Evolutionary conservation across 1,284 basidiomycete species (phyloP).

Genomic region (Malassezia arunalokei): DNA sequence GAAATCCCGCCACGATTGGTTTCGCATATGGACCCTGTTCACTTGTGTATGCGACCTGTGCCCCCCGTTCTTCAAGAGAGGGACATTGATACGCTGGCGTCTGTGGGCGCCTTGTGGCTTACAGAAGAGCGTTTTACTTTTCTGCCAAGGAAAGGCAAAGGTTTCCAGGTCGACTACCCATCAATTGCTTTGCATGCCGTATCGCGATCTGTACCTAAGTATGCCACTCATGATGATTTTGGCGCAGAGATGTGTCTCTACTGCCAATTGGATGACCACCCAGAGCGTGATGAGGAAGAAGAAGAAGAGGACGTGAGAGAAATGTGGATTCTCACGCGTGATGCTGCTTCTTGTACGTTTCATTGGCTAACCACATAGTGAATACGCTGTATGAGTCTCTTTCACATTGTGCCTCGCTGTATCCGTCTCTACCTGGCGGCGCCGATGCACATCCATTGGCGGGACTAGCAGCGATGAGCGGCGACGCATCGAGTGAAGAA

Average conservation of each 20-base stretch:
- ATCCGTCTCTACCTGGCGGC: slow-evolving; percentile 55
- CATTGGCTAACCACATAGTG: slow-evolving; percentile 51
- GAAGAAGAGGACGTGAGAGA: slow-evolving; percentile 26
- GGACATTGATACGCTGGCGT: background rate
- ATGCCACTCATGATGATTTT: slow-evolving; percentile 6
- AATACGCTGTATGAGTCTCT: slow-evolving; percentile 76
- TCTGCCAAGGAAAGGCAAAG: slow-evolving; percentile 16
- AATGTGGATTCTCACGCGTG: slow-evolving; percentile 29
- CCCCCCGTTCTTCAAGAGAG: background rate
- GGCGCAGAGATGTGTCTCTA: slow-evolving; percentile 30
- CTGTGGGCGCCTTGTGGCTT: slow-evolving; percentile 21
- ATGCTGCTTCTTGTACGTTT: slow-evolving; percentile 16
- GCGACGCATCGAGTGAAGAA: slow-evolving; percentile 15
- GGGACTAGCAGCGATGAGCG: slow-evolving; percentile 22
- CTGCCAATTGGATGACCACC: slow-evolving; percentile 38
- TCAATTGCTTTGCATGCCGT: slow-evolving; percentile 38
- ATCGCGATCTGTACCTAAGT: slow-evolving; percentile 28
- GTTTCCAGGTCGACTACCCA: slow-evolving; percentile 32
- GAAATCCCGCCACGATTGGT: slow-evolving; percentile 2
- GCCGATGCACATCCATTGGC: slow-evolving; percentile 33
- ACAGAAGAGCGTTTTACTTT: slow-evolving; percentile 31
- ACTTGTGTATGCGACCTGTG: slow-evolving; percentile 1
- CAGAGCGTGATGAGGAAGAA: slow-evolving; percentile 20
- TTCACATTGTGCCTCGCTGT: slow-evolving; percentile 75
- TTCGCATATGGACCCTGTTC: background rate